Evolutionary conservation across 371 early-diverging fungal species (phyloP), one percentile per base, ranked within the genome.

Genomic region (Mortierella sp.): DNA sequence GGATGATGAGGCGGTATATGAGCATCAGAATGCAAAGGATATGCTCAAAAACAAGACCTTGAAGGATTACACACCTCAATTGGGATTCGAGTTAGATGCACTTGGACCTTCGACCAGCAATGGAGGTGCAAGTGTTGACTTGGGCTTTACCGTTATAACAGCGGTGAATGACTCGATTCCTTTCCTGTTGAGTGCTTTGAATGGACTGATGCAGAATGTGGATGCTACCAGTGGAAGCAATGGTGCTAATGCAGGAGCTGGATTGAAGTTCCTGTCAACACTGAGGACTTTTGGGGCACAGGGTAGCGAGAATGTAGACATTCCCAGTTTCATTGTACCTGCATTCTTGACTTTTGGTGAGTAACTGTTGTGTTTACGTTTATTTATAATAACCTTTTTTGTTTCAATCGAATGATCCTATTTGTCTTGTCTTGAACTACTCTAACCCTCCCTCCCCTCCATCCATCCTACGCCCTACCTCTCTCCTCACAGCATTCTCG

Each of bases 311-410:
- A 69, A 78, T 35, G 67, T 80, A 2, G 85, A 84, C 64, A 68
- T 85, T n/a, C 72, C 83, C 0, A 75, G 78, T 49, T 66, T 68
- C 20, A 71, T 85, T 62, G 84, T 85, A 5, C 85, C 85, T 26
- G 72, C 85, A 18, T 85, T 85, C 72, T 52, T 76, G 58, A 78
- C 83, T 5, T 84, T 75, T 66, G 84, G 85, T 75, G 66, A 69
- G 85, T 63, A 14, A 5, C 3, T 49, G 49, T 55, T 55, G 49
- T 26, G 11, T 30, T 55, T 55, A 9, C 11, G 22, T 55, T 55
- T 55, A 22, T 32, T 62, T 35, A 28, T n/a, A 57, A 28, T 32
- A 16, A 64, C 30, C 24, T 30, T 64, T 30, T 26, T 65, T 37
- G n/a, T n/a, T n/a, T n/a, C n/a, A n/a, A n/a, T n/a, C n/a, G n/a